Base-by-base conservation (phyloP, 2,329 filamentous ascomycete genomes). In the Thelonectria olida region DNA sequence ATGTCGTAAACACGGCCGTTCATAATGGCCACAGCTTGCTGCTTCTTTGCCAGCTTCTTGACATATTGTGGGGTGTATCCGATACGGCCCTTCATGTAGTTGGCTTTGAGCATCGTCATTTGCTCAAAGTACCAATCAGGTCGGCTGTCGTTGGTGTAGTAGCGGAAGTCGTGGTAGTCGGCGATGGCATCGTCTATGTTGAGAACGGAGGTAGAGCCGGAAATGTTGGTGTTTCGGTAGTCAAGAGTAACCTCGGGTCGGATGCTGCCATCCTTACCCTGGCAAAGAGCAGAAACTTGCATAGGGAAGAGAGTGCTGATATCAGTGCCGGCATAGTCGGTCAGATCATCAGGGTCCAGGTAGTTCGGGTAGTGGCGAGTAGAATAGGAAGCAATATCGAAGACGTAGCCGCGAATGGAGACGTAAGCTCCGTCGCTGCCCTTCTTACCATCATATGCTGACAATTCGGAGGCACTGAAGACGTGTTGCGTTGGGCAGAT, bases 401-500 rank as follows among this genome's bases (percentile, higher is more conserved):
- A 95, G 15, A 99, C 93, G 60, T 93, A 85, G 52, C 96, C 96
- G 54, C 96, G 92, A 67, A 99, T 93, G 2, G 94, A 88, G 58
- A 93, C 84, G 71, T 91, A 97, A 0, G 92, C 85, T 7, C 76
- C 74, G 7, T 79, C 76, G 45, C 82, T 80, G 6, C 86, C 85
- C 23, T 86, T 80, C 69, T 94, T 90, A 56, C 94, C 94, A 70
- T 97, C 82, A 73, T 89, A 90, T 0, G 84, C 79, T 0, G 89
- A 84, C 55, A 99, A 80, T 79, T 99, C 96, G 5, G 85, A 79
- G 2, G 90, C 82, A 49, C 92, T 96, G 79, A 86, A 98, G 51
- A 99, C 93, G 72, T 97, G 81, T 75, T 99, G 96, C 19, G 84
- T 95, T 0, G 96, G 96, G 78, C 96, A 99, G 72, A 99, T 93